phyloP scores from a whole-genome alignment of 257 asterid genomes.

The Forsythia suspensa region DNA sequence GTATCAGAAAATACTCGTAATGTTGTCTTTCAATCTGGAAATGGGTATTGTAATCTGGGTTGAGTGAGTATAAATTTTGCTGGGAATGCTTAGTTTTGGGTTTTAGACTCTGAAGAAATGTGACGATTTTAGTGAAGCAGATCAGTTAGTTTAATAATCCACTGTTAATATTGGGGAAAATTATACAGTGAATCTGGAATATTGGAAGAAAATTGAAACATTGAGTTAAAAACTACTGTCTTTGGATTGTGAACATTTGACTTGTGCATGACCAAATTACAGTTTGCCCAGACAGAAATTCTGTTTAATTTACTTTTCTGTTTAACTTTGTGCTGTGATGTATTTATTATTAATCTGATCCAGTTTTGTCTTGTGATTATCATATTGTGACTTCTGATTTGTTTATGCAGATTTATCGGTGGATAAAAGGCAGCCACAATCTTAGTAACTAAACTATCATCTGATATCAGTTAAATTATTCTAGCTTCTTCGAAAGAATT shows the following conservation, averaged over 20 bases:
- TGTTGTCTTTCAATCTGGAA: background rate
- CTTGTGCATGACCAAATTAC: background rate
- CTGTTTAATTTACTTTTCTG: conserved; percentile 1
- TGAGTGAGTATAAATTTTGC: background rate
- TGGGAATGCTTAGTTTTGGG: background rate
- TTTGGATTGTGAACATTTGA: background rate
- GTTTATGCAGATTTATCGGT: conserved; percentile 12
- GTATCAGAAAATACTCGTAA: no score
- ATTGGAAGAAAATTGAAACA: background rate
- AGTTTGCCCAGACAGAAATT: background rate
- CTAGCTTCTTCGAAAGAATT: conserved; percentile 19
- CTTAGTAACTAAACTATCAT: background rate
- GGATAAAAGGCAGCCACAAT: conserved; percentile 11
- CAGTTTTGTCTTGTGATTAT: background rate
- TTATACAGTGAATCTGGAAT: background rate
- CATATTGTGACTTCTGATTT: conserved; percentile 14
- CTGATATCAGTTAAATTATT: background rate
- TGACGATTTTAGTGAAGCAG: background rate
- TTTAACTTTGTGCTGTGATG: background rate
- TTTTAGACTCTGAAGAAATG: background rate
- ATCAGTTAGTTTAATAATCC: background rate
- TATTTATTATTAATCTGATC: background rate
- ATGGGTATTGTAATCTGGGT: background rate
- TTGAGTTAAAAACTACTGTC: background rate
- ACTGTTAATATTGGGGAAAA: background rate